These are phyloP conservation scores for Lonicera japonica DNA, from an alignment of 129 eudicot genomes.

Conservation along the genomic window DNA sequence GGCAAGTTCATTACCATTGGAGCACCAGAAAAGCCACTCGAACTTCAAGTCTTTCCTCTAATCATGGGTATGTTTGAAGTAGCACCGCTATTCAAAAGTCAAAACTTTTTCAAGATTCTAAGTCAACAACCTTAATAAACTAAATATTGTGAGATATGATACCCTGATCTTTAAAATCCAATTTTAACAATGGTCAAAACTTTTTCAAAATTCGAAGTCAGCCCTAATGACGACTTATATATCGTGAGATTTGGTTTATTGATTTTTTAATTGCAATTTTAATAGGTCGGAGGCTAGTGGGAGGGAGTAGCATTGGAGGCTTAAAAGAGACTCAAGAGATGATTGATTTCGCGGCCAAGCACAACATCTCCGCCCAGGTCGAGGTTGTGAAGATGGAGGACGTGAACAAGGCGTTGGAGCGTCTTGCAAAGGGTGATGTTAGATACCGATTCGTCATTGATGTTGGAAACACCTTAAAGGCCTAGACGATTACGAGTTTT, in stretches of 20 bases:
- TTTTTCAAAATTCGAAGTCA: too few species aligned
- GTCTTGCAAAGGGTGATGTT: slow-evolving; percentile 27
- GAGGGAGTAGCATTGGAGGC: slow-evolving; percentile 25
- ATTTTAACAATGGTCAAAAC: too few species aligned
- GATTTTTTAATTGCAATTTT: too few species aligned
- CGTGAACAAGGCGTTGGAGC: slow-evolving; percentile 33
- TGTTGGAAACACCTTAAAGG: slow-evolving; percentile 20
- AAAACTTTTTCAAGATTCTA: too few species aligned
- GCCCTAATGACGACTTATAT: too few species aligned
- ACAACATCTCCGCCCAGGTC: slow-evolving; percentile 20
- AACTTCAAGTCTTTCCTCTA: slow-evolving; percentile 19
- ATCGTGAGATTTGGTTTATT: too few species aligned
- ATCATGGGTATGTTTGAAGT: slow-evolving; percentile 14
- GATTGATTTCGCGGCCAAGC: slow-evolving; percentile 39
- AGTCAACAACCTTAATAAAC: too few species aligned
- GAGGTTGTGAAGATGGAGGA: slow-evolving; percentile 31
- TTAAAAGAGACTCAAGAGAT: slow-evolving; percentile 35
- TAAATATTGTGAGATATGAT: too few species aligned
- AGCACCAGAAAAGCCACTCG: slow-evolving; percentile 27
- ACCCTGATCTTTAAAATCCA: too few species aligned
- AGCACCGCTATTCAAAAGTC: too few species aligned
- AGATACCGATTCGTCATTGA: slow-evolving; percentile 36
- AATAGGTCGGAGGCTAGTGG: slow-evolving; percentile 24
- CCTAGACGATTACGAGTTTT: too few species aligned
- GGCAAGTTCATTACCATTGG: slow-evolving; percentile 48